Conservation (phyloP, 164 flowering plant genomes). For the Umbilicus rupestris region DNA sequence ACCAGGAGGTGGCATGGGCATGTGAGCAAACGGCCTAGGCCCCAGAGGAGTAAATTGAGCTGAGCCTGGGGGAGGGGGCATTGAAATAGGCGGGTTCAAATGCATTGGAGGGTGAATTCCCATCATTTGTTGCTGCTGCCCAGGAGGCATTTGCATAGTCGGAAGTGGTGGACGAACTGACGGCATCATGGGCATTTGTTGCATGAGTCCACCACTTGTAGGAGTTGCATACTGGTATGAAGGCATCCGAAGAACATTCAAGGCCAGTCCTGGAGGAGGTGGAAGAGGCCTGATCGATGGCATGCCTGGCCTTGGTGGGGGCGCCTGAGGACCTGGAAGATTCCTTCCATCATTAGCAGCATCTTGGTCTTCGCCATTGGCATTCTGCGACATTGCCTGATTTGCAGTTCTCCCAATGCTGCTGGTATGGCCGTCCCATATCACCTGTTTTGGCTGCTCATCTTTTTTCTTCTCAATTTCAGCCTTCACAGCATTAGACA, state of each 20-base stretch:
- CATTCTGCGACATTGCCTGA: conserved; percentile 82
- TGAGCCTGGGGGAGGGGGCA: conserved; percentile 14
- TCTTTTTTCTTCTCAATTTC: conserved; percentile 96
- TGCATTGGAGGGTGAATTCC: conserved; percentile 30
- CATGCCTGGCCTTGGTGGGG: conserved; percentile 74
- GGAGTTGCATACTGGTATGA: conserved; percentile 48
- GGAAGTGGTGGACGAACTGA: conserved; percentile 50
- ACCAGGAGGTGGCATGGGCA: too few species aligned
- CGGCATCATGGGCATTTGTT: conserved; percentile 32
- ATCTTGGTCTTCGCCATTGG: conserved; percentile 48
- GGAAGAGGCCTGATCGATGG: conserved; percentile 83
- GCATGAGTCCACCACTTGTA: conserved; percentile 33
- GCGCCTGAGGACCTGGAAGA: conserved; percentile 81
- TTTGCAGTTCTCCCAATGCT: conserved; percentile 97
- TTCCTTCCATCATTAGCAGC: conserved; percentile 34
- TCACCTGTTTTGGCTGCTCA: conserved; percentile 95
- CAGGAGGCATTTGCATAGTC: conserved; percentile 49
- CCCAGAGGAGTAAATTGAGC: conserved; percentile 11
- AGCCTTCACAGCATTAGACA: conserved; percentile 99
- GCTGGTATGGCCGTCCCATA: conserved; percentile 99
- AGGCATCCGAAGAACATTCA: conserved; percentile 72
- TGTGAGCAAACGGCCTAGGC: conserved; percentile 37
- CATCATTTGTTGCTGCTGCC: conserved; percentile 56
- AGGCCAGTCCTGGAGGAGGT: conserved; percentile 70
- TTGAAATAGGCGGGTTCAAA: conserved; percentile 5